Conservation (phyloP, 768 basidiomycete species). For the Phlebiopsis flavidoalba region DNA sequence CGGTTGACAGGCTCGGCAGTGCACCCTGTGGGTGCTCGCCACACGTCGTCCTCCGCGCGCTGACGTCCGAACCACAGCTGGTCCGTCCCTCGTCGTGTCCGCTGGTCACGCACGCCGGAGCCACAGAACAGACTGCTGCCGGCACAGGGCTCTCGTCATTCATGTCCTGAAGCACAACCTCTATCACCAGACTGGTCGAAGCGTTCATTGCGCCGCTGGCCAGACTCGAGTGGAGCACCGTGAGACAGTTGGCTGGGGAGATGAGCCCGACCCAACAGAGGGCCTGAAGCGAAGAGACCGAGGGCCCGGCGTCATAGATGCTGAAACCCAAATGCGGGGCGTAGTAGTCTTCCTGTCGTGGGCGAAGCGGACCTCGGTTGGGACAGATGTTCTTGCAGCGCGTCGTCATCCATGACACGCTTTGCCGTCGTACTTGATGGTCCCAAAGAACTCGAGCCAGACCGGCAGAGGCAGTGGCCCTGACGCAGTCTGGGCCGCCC, state of each 20-base stretch:
- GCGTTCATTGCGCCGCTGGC: neutral
- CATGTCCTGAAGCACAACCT: neutral
- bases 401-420: neutral
- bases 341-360: neutral
- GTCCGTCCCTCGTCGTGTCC: neutral
- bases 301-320: too few relatives aligned
- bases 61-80: neutral
- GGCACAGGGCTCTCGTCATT: too few relatives aligned
- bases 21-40: neutral
- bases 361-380: neutral
- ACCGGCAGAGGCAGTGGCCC: conserved; percentile 34
- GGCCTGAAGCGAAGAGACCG: neutral
- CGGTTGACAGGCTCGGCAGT: neutral
- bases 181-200: neutral
- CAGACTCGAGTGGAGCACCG: neutral
- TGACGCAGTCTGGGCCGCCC: conserved; percentile 27
- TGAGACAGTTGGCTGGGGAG: neutral
- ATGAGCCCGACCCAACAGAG: neutral
- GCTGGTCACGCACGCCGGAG: neutral
- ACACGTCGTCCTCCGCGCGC: neutral
- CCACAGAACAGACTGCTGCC: neutral
- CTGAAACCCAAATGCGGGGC: too few relatives aligned
- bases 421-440: conserved; percentile 2
- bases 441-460: conserved; percentile 56
- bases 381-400: neutral